These are phyloP conservation scores for Monosporozyma solicola DNA, from an alignment of 805 yeast genomes.

Conservation along the genomic window DNA sequence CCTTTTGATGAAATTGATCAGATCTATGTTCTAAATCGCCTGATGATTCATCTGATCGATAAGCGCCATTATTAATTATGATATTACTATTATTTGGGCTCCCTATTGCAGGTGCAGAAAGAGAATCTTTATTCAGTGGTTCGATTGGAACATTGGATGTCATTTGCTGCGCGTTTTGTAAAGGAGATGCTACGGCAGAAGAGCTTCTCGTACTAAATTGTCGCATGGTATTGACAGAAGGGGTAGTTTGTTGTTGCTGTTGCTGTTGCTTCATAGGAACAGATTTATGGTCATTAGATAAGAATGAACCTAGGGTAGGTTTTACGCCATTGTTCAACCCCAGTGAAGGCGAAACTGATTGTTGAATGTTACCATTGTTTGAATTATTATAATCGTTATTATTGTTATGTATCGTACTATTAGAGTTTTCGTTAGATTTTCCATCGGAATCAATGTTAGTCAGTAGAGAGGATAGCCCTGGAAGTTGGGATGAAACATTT, in stretches of 20 bases:
- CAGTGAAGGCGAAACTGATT: not conserved
- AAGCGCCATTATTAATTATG: not conserved
- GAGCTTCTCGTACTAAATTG: not conserved
- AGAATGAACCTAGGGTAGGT: not conserved
- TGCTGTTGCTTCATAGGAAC: not conserved
- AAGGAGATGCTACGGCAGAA: not conserved
- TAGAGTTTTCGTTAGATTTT: not conserved
- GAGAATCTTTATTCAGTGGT: not conserved
- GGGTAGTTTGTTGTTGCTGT: not conserved
- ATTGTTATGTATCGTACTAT: not conserved
- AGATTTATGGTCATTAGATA: not conserved
- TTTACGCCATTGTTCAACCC: not conserved
- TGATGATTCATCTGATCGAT: not conserved
- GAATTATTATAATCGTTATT: not conserved
- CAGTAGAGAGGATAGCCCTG: constrained; percentile 4
- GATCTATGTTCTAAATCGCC: not conserved
- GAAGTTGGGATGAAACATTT: constrained; percentile 2
- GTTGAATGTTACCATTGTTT: not conserved
- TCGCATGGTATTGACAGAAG: not conserved
- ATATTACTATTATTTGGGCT: not conserved
- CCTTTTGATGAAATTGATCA: not conserved
- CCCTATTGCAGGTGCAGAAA: not conserved
- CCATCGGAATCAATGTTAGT: not conserved
- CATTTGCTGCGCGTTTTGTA: not conserved
- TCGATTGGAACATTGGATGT: not conserved